A percentile compares a stretch with the other conserved stretches of the same genome.
These are phyloP conservation scores for Rhizoclosmatium globosum DNA, from an alignment of 192 early-diverging fungal species.

Conservation along the genomic window DNA sequence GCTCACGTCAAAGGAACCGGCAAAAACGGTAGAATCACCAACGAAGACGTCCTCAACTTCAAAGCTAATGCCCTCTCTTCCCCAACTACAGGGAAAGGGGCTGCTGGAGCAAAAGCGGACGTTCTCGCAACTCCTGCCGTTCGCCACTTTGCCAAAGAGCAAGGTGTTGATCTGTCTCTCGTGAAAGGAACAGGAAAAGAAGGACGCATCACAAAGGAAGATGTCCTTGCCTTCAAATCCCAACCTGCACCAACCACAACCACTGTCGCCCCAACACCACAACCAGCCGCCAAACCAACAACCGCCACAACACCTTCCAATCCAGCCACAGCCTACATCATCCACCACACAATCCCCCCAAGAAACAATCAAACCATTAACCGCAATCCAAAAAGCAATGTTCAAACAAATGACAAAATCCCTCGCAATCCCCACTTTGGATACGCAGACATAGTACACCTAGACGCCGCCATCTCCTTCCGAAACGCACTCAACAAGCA, in stretches of 20 bases:
- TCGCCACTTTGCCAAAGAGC: constrained; percentile 81
- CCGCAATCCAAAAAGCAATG: constrained; percentile 95
- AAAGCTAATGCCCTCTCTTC: background rate
- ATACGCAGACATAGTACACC: constrained; percentile 87
- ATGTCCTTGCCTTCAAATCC: constrained; percentile 69
- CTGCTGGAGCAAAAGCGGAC: background rate
- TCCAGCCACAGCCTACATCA: constrained; percentile 7
- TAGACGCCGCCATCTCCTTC: constrained; percentile 73
- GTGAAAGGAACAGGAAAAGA: constrained; percentile 84
- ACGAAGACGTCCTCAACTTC: constrained; percentile 85
- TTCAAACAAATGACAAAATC: constrained; percentile 95
- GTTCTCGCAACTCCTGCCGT: constrained; percentile 90
- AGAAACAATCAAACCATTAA: constrained; percentile 73
- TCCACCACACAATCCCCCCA: constrained; percentile 44
- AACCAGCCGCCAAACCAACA: background rate
- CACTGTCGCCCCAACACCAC: background rate
- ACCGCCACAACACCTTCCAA: background rate
- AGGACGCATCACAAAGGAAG: constrained; percentile 92
- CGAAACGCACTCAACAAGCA: constrained; percentile 73
- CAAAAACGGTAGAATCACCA: constrained; percentile 67
- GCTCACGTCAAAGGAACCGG: background rate
- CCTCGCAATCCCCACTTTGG: constrained; percentile 94
- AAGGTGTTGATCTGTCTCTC: constrained; percentile 73
- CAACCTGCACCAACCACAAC: background rate
- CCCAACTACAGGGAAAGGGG: background rate